A percentile compares a stretch with the other conserved stretches of the same genome.
Evolutionary conservation across 176 grass and related monocot species (phyloP).

Genomic region (Microstegium vimineum): DNA sequence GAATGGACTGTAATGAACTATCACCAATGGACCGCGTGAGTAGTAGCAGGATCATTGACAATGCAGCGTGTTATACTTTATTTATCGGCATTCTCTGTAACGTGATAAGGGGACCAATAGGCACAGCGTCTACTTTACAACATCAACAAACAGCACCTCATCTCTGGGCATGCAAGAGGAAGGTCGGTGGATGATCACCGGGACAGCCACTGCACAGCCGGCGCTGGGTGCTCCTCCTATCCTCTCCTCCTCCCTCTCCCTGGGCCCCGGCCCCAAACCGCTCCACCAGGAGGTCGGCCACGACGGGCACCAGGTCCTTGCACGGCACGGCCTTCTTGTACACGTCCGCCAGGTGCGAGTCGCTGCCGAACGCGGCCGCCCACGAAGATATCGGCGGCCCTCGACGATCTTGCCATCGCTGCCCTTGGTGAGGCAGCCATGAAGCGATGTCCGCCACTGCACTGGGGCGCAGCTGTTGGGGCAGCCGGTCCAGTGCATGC

Average conservation of each 20-base stretch:
- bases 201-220: background rate
- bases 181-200: background rate
- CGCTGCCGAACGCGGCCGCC: conserved; percentile 84
- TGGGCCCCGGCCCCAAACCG: conserved; percentile 57
- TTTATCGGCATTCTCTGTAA: conserved; percentile 23
- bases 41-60: background rate
- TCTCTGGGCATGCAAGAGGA: background rate
- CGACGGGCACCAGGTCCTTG: conserved; percentile 70
- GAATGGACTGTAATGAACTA: too few species aligned
- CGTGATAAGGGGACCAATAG: background rate
- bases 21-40: too few species aligned
- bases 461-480: conserved; percentile 94
- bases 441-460: conserved; percentile 94
- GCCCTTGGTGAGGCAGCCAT: conserved; percentile 78
- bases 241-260: conserved; percentile 81
- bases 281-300: conserved; percentile 72
- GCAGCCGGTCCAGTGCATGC: conserved; percentile 84
- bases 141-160: background rate
- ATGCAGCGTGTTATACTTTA: conserved; percentile 13
- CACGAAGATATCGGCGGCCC: conserved; percentile 65
- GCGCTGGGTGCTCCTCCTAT: conserved; percentile 14
- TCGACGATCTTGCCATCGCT: conserved; percentile 62
- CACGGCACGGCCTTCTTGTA: conserved; percentile 87
- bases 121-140: conserved; percentile 33
- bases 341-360: conserved; percentile 71